These are phyloP conservation scores for Colletotrichum liriopes DNA, from an alignment of 2,329 filamentous ascomycete genomes.

Conservation along the genomic window DNA sequence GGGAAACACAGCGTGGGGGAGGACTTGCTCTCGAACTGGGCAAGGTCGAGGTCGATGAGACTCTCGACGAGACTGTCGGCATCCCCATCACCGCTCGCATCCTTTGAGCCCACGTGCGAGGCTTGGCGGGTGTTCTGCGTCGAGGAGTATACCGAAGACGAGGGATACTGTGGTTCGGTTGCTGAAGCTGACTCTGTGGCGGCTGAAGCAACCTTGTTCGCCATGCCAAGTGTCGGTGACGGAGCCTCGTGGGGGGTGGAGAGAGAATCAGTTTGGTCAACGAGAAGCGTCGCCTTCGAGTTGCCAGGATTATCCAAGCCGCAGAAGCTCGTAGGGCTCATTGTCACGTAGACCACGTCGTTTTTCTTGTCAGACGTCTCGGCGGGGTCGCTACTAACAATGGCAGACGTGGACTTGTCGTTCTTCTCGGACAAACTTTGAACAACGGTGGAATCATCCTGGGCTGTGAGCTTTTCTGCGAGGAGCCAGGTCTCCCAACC, in stretches of 20 bases:
- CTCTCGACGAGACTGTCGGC: conserved; percentile 45
- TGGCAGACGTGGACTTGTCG: neutral
- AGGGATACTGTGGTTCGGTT: conserved; percentile 11
- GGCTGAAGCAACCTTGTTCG: neutral
- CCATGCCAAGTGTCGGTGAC: neutral
- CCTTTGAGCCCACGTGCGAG: conserved; percentile 12
- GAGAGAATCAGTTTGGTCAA: neutral
- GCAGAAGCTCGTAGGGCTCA: neutral
- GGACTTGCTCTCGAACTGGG: conserved; percentile 53
- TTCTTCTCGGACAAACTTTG: neutral
- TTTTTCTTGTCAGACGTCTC: neutral
- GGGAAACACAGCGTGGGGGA: neutral
- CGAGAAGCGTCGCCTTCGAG: neutral
- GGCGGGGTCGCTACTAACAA: neutral
- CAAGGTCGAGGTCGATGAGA: conserved; percentile 54
- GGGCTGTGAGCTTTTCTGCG: conserved; percentile 28
- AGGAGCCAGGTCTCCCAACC: conserved; percentile 35
- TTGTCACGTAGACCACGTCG: neutral
- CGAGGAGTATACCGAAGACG: conserved; percentile 41
- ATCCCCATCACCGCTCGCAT: conserved; percentile 10
- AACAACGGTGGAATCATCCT: neutral
- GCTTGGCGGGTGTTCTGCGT: conserved; percentile 18
- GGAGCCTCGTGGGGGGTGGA: neutral
- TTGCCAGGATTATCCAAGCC: too few species aligned
- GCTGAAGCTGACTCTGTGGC: neutral